phyloP scores from a whole-genome alignment of 805 yeast species.

The Zygotorulaspora danielsina region DNA sequence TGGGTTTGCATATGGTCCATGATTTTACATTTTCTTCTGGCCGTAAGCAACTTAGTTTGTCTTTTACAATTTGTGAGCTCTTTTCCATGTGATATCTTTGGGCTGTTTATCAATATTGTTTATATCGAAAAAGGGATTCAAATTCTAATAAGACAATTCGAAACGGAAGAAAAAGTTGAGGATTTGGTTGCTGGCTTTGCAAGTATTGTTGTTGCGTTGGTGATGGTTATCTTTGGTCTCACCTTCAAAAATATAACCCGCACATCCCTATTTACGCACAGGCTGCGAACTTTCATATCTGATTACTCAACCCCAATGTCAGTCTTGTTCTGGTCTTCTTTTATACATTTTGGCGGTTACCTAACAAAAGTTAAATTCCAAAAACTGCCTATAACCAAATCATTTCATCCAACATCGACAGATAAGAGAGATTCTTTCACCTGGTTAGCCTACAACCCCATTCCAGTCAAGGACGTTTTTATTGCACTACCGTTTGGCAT shows the following conservation, averaged over 20 bases:
- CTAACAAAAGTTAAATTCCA: conserved; percentile 54
- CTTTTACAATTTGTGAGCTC: conserved; percentile 67
- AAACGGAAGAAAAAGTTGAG: conserved; percentile 32
- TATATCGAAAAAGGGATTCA: conserved; percentile 90
- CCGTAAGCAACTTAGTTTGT: conserved; percentile 62
- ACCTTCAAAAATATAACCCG: conserved; percentile 48
- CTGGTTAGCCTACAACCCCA: conserved; percentile 41
- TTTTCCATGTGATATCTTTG: conserved; percentile 90
- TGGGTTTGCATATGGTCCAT: conserved; percentile 93
- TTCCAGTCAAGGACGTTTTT: conserved; percentile 68
- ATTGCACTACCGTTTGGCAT: conserved; percentile 91
- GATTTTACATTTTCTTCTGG: conserved; percentile 71
- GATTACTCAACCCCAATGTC: conserved; percentile 84
- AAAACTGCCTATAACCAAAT: conserved; percentile 60
- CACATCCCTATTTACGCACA: conserved; percentile 57
- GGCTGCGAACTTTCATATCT: conserved; percentile 62
- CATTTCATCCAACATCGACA: conserved; percentile 68
- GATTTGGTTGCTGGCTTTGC: conserved; percentile 57
- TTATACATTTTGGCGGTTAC: conserved; percentile 84
- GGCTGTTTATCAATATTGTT: conserved; percentile 81
- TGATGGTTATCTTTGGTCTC: conserved; percentile 78
- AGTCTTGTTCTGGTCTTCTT: conserved; percentile 88
- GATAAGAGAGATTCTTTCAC: conserved; percentile 24
- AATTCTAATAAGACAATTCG: conserved; percentile 68
- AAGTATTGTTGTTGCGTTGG: conserved; percentile 65